Evolutionary conservation across 345 rosid species (phyloP), one percentile per base, ranked within the genome.

Genomic region (Brassica cretica): DNA sequence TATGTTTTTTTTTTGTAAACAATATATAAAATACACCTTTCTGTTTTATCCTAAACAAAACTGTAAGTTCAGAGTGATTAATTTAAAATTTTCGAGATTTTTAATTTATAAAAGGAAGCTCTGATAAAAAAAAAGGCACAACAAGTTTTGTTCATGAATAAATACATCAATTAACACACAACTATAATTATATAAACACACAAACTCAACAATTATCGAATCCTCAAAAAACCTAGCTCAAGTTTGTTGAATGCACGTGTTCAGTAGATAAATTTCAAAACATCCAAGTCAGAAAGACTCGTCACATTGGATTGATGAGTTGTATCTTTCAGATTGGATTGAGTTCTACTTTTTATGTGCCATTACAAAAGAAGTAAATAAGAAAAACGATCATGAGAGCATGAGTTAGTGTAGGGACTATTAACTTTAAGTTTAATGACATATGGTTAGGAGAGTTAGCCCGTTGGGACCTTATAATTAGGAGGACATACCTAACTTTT

Each of bases 341-440:
- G 37, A 65, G 7, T 11, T 78, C 44, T 16, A 27, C 32, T 51
- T 59, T 16, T 21, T 15, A 11, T 32, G 33, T 60, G 12, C 62
- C 70, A 62, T 62, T 61, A 73, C 74, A 79, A 18, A 68, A 79
- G 25, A 79, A 73, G 78, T 62, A 66, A 61, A 67, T 21, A 2
- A 15, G 2, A 64, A 37, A 71, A 41, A 55, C n/a, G 59, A 79
- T 68, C 6, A 73, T 79, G 66, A 30, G 66, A 44, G 71, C 75
- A 79, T 41, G 74, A 73, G 75, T 68, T 68, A 79, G 71, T 79
- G 82, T 79, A 33, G 70, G 49, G 66, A 61, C 78, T 68, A 61
- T 51, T 62, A 33, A 60, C 64, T 44, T 59, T 32, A 66, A 79
- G 46, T 46, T 44, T 32, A 55, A 25, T 78, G 77, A 60, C 77